Evolutionary conservation across 2,329 filamentous ascomycete species (phyloP), one percentile per base, ranked within the genome.

Genomic region (Didymosphaeria variabile): DNA sequence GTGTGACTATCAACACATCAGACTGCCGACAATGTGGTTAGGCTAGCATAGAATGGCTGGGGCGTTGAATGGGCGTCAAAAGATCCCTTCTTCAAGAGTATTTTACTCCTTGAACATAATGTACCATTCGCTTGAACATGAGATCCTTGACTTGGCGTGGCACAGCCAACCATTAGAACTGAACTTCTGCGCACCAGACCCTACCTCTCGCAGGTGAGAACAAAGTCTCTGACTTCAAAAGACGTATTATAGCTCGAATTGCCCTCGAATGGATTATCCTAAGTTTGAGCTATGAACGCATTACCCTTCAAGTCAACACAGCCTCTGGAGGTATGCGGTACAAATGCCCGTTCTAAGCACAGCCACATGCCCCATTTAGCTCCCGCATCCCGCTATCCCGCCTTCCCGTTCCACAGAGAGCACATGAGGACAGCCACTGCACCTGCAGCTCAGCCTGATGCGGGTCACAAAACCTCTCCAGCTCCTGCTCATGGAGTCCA

Each of bases 301-400:
- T n/a, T n/a, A n/a, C n/a, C n/a, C n/a, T n/a, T n/a, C n/a, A n/a
- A n/a, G n/a, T n/a, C n/a, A n/a, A n/a, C n/a, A n/a, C n/a, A n/a
- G n/a, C n/a, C n/a, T n/a, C n/a, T n/a, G n/a, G n/a, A n/a, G n/a
- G n/a, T n/a, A n/a, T n/a, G n/a, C n/a, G 26, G 26, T 29, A 29
- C 4, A 29, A 2, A 47, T 50, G 13, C 29, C 7, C 34, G 29
- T 26, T 38, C 34, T 13, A 32, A 17, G n/a, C 12, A 32, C 51
- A 21, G 26, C 53, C 53, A 55, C 53, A 46, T 55, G 2, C 53
- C 42, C 40, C 21, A 55, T 46, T 36, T 44, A 46, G 55, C 55
- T 57, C 55, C 55, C 45, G 45, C 32, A 17, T 55, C 38, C 42
- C 44, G 45, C 46, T 44, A 17, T 55, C 26, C 42, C 44, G 45